Evolutionary conservation across 495 filamentous ascomycete genomes (phyloP), one percentile per base, ranked within the genome.

Genomic region (Lasiosphaeria ovina): DNA sequence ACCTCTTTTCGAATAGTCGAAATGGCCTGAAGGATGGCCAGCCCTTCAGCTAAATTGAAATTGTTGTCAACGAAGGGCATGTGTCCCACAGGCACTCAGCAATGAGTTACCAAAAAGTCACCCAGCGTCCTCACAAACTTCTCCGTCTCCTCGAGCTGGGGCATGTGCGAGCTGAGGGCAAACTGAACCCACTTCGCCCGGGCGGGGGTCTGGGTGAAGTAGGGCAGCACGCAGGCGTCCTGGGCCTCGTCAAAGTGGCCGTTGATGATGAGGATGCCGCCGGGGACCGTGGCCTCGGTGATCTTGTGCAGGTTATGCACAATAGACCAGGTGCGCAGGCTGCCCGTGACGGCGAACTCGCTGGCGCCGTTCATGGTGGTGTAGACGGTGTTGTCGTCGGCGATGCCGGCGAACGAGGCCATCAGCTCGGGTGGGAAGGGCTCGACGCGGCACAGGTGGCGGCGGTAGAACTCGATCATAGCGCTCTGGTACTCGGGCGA

Each of bases 191-290:
- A 81, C 57, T 73, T 80, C 17, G 78, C 76, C 49, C 76, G 75
- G 12, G 44, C 44, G 1, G 65, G 51, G 34, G 80, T 77, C 3
- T 63, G 45, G 11, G 66, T 57, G 60, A 81, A 81, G 63, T 73
- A 83, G 3, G 79, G 79, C 53, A 66, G 63, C 0, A 77, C 61
- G 12, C 67, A 66, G 14, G 68, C 54, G 42, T 82, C 79, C 44
- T 71, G 67, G 6, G 73, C 76, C 55, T 80, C 77, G 55, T 85
- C 82, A 47, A 79, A 79, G 6, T 69, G 62, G 0, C 81, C 81
- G 59, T 85, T 84, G 31, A 80, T 64, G 11, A 84, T 66, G 35
- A 85, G 65, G 12, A 47, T 47, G 8, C 44, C 44, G 1, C 44
- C 44, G 11, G 44, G 44, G 2, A 14, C 44, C 2, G 76, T 77